phyloP scores from a whole-genome alignment of 495 filamentous ascomycete genomes.

The Xylaria longipes region DNA sequence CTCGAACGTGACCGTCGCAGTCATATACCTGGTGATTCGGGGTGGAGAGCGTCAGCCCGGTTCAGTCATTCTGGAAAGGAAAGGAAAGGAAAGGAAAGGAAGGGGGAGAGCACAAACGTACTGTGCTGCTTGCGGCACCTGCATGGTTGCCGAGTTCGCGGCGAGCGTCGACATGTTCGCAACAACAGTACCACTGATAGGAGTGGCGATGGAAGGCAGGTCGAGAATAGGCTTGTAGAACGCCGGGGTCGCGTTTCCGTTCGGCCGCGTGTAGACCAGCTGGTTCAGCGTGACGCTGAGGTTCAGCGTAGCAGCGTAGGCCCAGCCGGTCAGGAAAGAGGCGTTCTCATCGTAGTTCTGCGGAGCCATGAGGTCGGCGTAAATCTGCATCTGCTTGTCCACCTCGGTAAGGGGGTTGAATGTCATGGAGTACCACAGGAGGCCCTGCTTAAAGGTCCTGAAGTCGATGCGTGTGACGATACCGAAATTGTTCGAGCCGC shows the following conservation, averaged over 20 bases:
- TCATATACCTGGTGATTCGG: slow-evolving; percentile 5
- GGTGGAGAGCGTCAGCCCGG: background rate
- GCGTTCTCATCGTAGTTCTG: slow-evolving; percentile 32
- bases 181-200: slow-evolving; percentile 14
- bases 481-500: too few relatives aligned
- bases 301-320: slow-evolving; percentile 3
- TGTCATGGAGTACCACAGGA: slow-evolving; percentile 19
- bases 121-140: slow-evolving; percentile 10
- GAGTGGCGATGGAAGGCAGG: slow-evolving; percentile 13
- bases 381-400: slow-evolving; percentile 22
- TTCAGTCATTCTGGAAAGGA: background rate
- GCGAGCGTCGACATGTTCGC: slow-evolving; percentile 13
- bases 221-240: slow-evolving; percentile 25
- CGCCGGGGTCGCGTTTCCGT: background rate
- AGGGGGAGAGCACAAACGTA: background rate
- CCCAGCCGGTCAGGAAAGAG: slow-evolving; percentile 28
- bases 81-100: background rate
- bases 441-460: slow-evolving; percentile 34
- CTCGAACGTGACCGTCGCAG: slow-evolving; percentile 11
- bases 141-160: background rate
- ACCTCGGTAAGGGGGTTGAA: slow-evolving; percentile 22
- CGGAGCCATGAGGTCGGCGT: slow-evolving; percentile 27
- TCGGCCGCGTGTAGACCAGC: slow-evolving; percentile 26
- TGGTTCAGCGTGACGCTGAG: slow-evolving; percentile 11
- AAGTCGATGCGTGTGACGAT: too few relatives aligned